Evolutionary conservation across 2,329 filamentous ascomycete species (phyloP).

Genomic region (Epichloe hybrida): DNA sequence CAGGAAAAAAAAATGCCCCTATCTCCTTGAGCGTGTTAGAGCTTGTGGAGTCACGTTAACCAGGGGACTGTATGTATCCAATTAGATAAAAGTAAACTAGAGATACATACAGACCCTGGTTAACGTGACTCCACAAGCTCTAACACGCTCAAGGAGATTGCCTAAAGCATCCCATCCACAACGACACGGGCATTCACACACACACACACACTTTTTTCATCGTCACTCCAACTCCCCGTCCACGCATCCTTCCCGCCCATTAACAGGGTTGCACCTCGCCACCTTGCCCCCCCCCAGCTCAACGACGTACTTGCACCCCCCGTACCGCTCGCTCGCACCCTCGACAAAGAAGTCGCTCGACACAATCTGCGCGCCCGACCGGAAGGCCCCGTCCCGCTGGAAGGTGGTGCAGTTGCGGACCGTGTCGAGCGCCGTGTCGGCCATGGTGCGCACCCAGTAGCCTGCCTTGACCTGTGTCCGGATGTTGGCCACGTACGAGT

Average conservation of each 20-base stretch:
- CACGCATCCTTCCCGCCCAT: constrained; percentile 8
- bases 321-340: constrained; percentile 29
- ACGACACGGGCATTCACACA: not conserved
- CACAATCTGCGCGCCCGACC: constrained; percentile 35
- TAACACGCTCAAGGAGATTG: too few species aligned
- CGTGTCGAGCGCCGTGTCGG: constrained; percentile 31
- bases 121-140: too few species aligned
- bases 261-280: constrained; percentile 21
- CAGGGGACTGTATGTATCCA: too few species aligned
- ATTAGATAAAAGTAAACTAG: too few species aligned
- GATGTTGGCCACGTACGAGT: constrained; percentile 24
- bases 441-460: constrained; percentile 35
- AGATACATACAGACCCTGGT: too few species aligned
- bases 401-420: constrained; percentile 24
- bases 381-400: constrained; percentile 18
- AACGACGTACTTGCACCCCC: constrained; percentile 29
- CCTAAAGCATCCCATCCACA: not conserved
- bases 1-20: not conserved
- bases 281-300: constrained; percentile 11
- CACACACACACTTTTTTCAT: too few species aligned
- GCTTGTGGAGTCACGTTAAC: too few species aligned
- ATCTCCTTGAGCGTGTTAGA: too few species aligned
- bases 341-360: constrained; percentile 34
- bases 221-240: constrained; percentile 6
- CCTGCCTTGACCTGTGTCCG: constrained; percentile 29